Base-by-base conservation (phyloP, 75 land plant species). In the Picea sitchensis region DNA sequence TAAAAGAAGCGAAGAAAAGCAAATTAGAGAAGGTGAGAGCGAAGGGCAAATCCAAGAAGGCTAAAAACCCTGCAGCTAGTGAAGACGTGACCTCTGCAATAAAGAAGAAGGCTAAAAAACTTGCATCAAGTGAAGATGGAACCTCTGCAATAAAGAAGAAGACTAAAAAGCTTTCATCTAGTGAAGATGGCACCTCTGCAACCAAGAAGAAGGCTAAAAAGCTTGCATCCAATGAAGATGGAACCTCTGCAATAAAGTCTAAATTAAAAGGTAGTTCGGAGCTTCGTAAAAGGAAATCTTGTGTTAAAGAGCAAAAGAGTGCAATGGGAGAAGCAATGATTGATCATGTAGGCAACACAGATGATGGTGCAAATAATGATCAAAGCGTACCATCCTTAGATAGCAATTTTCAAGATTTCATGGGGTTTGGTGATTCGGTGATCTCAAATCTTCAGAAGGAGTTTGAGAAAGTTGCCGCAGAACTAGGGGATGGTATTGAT, bases 401-500 rank as follows among this genome's bases (percentile, higher is more conserved):
- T 23, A 7, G 5, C 5, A 76, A 18, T 18, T 11, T 31, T 5
- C 30, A 9, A 30, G 34, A 2, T 44, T 38, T 31, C 2, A 32
- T 81, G 18, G 17, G 18, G 0, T 71, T 86, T 58, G 85, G 86
- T 80, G 90, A 90, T 59, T 61, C 90, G 30, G 83, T 91, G 44
- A 82, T 94, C 12, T 89, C 93, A 7, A 96, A 96, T 72, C 81
- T 96, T 5, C 95, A 90, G 77, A 81, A 87, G 84, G 85, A 92
- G 78, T 96, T 96, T 80, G 98, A 94, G 65, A 87, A 69, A 38
- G 86, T 90, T 79, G 96, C 94, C 36, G 90, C 87, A 65, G 92
- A 93, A 76, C 85, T 79, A n/a, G 92, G 86, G 18, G 58, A 81
- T 81, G 79, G 61, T 54, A 17, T 68, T 21, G 78, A 60, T 61